Base-by-base conservation (phyloP, 1,284 basidiomycete genomes). In the Entoloma clypeatum region DNA sequence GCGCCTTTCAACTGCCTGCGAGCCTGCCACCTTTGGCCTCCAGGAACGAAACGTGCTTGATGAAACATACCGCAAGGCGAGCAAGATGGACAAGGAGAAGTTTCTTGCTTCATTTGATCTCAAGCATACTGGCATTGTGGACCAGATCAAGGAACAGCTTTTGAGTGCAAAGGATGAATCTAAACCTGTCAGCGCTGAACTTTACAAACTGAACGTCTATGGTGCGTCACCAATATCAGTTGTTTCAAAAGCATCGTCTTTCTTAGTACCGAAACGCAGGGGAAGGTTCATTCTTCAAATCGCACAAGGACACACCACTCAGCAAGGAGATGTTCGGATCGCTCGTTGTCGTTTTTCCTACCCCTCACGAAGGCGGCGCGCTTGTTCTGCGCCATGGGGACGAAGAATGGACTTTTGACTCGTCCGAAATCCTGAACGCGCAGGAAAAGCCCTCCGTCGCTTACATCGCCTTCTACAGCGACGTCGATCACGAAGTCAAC, bases 311-410 rank as follows among this genome's bases (percentile, higher is more conserved):
- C 40, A 71, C 67, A 0, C 66, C 67, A 3, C 60, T 61, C 2
- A 49, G 52, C n/a, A 46, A 56, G 11, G 54, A 52, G 10, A 71
- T 69, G 69, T 67, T 73, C 36, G 71, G 64, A n/a, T 73, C 71
- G 2, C 65, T 73, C 9, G 64, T 74, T 13, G 60, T 72, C 14
- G 41, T 72, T 31, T 57, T 69, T 44, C 67, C 67, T n/a, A 68
- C 68, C 0, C 11, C 50, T 0, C 67, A 74, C 41, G 57, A 64
- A 31, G 69, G 69, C 10, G 69, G 69, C 11, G 47, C 50, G 33
- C 51, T 68, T 9, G 43, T 61, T 1, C 56, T 70, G 11, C 59
- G 57, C 8, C 55, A 63, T 17, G 41, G 36, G 0, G 54, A 45
- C 5, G 48, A 52, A 8, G 56, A 60, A 13, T 61, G 54, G 56